phyloP scores from a whole-genome alignment of 306 rosid genomes.

The Glycine soja region DNA sequence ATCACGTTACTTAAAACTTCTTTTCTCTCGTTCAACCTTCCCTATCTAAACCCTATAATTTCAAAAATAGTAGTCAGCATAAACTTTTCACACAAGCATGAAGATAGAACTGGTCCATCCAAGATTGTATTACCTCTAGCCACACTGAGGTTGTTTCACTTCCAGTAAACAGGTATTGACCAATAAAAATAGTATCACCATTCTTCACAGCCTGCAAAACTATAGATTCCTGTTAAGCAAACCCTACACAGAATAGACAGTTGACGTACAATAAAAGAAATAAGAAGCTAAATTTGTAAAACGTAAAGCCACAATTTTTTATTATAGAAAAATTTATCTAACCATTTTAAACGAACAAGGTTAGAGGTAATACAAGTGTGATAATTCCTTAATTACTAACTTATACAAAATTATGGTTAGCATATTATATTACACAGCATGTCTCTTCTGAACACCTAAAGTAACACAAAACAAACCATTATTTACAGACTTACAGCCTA shows the following conservation, averaged over 20 bases:
- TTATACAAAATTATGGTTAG: not conserved
- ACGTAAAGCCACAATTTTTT: not conserved
- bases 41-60: conserved; percentile 4
- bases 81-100: not conserved
- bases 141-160: conserved; percentile 55
- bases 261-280: not conserved
- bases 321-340: not conserved
- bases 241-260: not conserved
- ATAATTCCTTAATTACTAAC: not conserved
- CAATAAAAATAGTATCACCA: conserved; percentile 55
- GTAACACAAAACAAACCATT: not conserved
- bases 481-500: not conserved
- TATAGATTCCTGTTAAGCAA: conserved; percentile 11
- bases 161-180: conserved; percentile 55
- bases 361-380: not conserved
- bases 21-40: not conserved
- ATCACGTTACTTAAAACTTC: not conserved
- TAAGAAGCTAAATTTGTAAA: not conserved
- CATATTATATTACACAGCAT: not conserved
- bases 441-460: not conserved
- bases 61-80: not conserved
- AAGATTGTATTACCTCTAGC: conserved; percentile 48
- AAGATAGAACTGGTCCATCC: not conserved
- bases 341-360: conserved; percentile 6
- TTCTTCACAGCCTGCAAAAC: conserved; percentile 51